Conservation (phyloP, 306 rosid genomes). For the Gynostemma pentaphyllum region DNA sequence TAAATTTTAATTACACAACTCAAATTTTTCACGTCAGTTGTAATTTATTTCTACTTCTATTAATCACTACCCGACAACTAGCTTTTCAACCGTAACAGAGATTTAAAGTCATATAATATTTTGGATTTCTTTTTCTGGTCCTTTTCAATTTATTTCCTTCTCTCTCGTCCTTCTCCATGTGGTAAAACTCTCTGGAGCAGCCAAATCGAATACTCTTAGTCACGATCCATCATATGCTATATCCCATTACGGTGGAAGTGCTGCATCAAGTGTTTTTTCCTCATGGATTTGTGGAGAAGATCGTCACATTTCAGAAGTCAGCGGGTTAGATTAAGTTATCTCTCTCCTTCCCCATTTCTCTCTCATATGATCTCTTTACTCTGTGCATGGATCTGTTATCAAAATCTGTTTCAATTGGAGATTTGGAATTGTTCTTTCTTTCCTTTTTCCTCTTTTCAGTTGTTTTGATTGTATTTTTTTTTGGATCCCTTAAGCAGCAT, state of each 20-base stretch:
- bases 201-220: constrained; percentile 99
- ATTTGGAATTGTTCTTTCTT: neutral
- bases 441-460: constrained; percentile 3
- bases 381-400: neutral
- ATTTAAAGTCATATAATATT: neutral
- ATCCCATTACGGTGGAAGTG: constrained; percentile 99
- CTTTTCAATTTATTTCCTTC: constrained; percentile 79
- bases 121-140: constrained; percentile 28
- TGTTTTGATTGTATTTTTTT: neutral
- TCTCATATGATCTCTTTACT: constrained; percentile 1
- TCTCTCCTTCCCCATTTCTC: constrained; percentile 38
- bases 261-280: constrained; percentile 97
- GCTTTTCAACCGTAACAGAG: neutral
- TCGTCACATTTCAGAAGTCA: constrained; percentile 99
- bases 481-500: neutral
- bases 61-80: constrained; percentile 3
- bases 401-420: neutral
- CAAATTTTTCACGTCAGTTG: neutral
- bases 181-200: constrained; percentile 72
- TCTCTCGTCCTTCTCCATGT: constrained; percentile 80
- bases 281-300: constrained; percentile 98
- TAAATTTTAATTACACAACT: neutral
- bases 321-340: constrained; percentile 95
- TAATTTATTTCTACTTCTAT: neutral
- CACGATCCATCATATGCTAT: constrained; percentile 96